These are phyloP conservation scores for Kregervanrija fluxuum DNA, from an alignment of 805 yeast species.

Conservation along the genomic window DNA sequence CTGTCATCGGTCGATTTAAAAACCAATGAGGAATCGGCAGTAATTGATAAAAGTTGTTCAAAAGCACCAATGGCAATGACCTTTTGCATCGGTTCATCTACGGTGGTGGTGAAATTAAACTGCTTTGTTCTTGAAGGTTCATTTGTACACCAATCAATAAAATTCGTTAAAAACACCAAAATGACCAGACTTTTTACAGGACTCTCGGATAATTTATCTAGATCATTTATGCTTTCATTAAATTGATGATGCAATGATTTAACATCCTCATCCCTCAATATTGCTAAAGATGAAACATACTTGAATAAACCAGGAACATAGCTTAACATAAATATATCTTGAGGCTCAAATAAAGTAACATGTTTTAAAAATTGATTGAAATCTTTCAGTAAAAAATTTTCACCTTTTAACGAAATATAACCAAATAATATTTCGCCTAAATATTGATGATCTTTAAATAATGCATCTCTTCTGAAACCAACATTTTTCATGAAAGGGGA, in stretches of 20 bases:
- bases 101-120: constrained; percentile 39
- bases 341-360: constrained; percentile 41
- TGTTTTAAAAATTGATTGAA: constrained; percentile 38
- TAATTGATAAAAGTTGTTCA: constrained; percentile 54
- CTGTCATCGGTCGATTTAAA: constrained; percentile 9
- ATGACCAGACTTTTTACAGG: constrained; percentile 45
- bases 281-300: constrained; percentile 34
- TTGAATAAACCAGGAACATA: constrained; percentile 53
- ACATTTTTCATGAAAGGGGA: constrained; percentile 40
- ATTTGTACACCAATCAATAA: constrained; percentile 62
- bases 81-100: constrained; percentile 51
- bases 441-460: constrained; percentile 61
- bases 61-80: constrained; percentile 61
- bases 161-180: constrained; percentile 46
- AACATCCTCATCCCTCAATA: constrained; percentile 31
- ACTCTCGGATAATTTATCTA: constrained; percentile 35
- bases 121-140: constrained; percentile 33
- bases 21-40: constrained; percentile 46
- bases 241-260: constrained; percentile 31
- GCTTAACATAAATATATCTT: constrained; percentile 60
- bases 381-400: constrained; percentile 27
- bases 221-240: constrained; percentile 29
- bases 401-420: constrained; percentile 28
- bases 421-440: constrained; percentile 61
- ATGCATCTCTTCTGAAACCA: constrained; percentile 52